Evolutionary conservation across 2,329 filamentous ascomycete genomes (phyloP), one percentile per base, ranked within the genome.

Genomic region (Microcera coccophila): DNA sequence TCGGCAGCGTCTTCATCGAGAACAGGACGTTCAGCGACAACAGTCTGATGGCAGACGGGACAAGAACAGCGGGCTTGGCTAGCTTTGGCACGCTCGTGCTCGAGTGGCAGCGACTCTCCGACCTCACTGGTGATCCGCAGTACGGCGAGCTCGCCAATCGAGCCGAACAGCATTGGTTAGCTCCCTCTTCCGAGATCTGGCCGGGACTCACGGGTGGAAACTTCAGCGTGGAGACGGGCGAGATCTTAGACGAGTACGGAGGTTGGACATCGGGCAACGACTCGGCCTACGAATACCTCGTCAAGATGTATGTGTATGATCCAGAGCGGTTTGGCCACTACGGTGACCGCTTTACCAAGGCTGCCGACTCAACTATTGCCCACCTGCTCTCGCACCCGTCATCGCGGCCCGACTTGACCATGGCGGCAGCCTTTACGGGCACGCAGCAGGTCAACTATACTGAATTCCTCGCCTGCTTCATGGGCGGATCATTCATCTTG

Each of bases 261-360:
- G 71, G 38, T 66, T 91, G 38, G 77, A 90, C 61, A 75, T 64
- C 69, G 75, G 49, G 74, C 71, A 69, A 74, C 4, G 78, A 82
- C 54, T 79, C 75, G 20, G 55, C 77, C 3, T 82, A 80, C 50
- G 79, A 82, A 58, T 82, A 82, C 52, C 61, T 82, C 12, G 72
- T 76, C 31, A 82, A 82, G 61, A 77, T 79, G 67, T 76, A 80
- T 50, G 69, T 84, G 31, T 68, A 79, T 89, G 71, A 88, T 87
- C 60, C 69, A 76, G 44, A 66, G 61, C 11, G 76, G 78, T 17
- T 45, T 10, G 10, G 20, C 3, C 35, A 44, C n/a, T 49, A 49
- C 5, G 45, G 41, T 2, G 35, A 49, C n/a, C 33, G 39, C 9
- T 52, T 54, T 11, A 79, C 85, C 52, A 73, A 80, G 9, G 73